Evolutionary conservation across 495 filamentous ascomycete species (phyloP), one percentile per base, ranked within the genome.

Genomic region (Penicillium ucsense): DNA sequence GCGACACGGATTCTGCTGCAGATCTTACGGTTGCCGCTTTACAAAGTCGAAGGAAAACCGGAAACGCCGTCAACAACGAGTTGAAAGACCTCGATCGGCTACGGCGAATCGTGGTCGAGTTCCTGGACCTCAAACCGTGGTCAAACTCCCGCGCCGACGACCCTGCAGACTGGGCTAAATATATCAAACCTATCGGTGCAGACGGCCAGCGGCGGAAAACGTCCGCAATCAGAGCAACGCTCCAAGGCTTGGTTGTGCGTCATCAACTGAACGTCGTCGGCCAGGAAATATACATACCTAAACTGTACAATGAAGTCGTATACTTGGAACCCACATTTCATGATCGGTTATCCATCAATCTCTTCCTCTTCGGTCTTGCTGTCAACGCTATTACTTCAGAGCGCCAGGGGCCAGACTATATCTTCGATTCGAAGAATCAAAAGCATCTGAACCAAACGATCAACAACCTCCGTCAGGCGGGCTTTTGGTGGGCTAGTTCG

Each of bases 311-410:
- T 56, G 79, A 77, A 31, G 67, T 85, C 7, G 77, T 90, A 4
- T 76, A 83, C 48, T 73, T 97, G 9, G 80, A 89, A 51, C 88
- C 88, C 1, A 88, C 81, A 4, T 86, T 83, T 53, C 86, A 89
- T 52, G 90, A 97, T 65, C 85, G 80, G 50, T 57, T 96, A 8
- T 86, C 81, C 2, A 75, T 90, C 29, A 97, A 95, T 55, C 67
- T 92, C 3, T 95, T 97, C 57, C 77, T 85, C 3, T 81, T 88
- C 51, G 79, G 82, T 55, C 75, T 95, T 30, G 81, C 84, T 9
- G 80, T 86, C 44, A 97, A 97, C 60, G 81, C 89, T 1, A 81
- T 97, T 5, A 90, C 89, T n/a, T 94, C 88, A 4, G 86, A 95
- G 53, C 73, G 89, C 8, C 75, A 74, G 5, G 91, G 89, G 54